A percentile compares a stretch with the other conserved stretches of the same genome.
phyloP scores from a whole-genome alignment of 148 eudicot genomes.

The Fagopyrum homotropicum region DNA sequence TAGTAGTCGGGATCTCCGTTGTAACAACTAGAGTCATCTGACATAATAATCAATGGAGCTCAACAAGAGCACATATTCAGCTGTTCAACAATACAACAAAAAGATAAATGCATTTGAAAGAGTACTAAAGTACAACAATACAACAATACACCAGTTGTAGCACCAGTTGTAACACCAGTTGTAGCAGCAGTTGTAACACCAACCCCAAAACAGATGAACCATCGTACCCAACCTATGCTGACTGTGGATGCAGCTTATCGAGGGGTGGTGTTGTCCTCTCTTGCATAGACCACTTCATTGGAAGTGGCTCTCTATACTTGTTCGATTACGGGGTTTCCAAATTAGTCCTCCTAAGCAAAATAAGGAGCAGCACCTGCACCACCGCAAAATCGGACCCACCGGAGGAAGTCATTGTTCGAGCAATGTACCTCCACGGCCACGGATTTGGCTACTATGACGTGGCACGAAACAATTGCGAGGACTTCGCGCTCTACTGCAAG shows the following conservation, averaged over 20 bases:
- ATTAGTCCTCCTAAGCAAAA: slow-evolving; percentile 62
- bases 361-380: slow-evolving; percentile 94
- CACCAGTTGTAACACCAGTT: too few relatives aligned
- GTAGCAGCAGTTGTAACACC: too few relatives aligned
- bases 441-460: slow-evolving; percentile 90
- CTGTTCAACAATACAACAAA: too few relatives aligned
- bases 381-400: slow-evolving; percentile 65
- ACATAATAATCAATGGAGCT: too few relatives aligned
- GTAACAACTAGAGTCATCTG: too few relatives aligned
- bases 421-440: slow-evolving; percentile 78
- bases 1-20: too few relatives aligned
- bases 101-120: too few relatives aligned
- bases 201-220: too few relatives aligned
- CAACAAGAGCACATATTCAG: too few relatives aligned
- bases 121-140: too few relatives aligned
- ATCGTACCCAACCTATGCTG: slow-evolving; percentile 45
- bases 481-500: slow-evolving; percentile 89
- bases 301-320: slow-evolving; percentile 62
- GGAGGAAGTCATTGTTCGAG: slow-evolving; percentile 55
- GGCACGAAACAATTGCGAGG: slow-evolving; percentile 88
- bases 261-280: slow-evolving; percentile 68
- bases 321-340: slow-evolving; percentile 79
- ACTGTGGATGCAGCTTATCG: slow-evolving; percentile 79
- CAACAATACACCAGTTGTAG: too few relatives aligned
- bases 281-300: slow-evolving; percentile 82